Evolutionary conservation across 129 eudicot species (phyloP).

Genomic region (Lonicera japonica): DNA sequence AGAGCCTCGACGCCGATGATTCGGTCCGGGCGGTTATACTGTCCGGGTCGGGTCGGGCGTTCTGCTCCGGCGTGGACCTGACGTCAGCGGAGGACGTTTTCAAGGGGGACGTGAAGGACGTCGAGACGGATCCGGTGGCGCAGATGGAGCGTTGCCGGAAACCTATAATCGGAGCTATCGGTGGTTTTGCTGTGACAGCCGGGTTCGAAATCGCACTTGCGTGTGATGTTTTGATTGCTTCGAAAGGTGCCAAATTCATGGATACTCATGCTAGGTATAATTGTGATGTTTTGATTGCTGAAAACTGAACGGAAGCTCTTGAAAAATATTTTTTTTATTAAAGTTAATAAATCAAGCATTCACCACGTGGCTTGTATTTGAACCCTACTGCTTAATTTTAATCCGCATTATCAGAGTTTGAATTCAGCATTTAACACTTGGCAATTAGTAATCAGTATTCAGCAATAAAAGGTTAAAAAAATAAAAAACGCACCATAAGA

Average conservation of each 20-base stretch:
- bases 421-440: too few species aligned
- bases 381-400: not conserved
- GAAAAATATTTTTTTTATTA: too few species aligned
- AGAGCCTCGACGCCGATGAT: conserved; percentile 49
- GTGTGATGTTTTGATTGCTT: conserved; percentile 81
- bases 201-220: conserved; percentile 95
- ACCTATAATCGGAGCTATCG: conserved; percentile 78
- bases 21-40: conserved; percentile 68
- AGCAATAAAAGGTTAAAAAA: too few species aligned
- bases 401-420: not conserved
- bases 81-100: conserved; percentile 95
- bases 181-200: conserved; percentile 92
- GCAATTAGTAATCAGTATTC: too few species aligned
- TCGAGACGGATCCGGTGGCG: conserved; percentile 60
- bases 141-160: conserved; percentile 91
- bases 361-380: too few species aligned
- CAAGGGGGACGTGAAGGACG: conserved; percentile 84
- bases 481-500: too few species aligned
- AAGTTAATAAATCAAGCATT: too few species aligned
- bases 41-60: conserved; percentile 81
- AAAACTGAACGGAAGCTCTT: too few species aligned
- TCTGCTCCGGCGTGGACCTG: conserved; percentile 95
- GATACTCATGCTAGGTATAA: conserved; percentile 90
- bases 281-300: too few species aligned
- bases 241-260: conserved; percentile 75